Base-by-base conservation (phyloP, 2,329 filamentous ascomycete genomes). In the Botrytis tulipae region DNA sequence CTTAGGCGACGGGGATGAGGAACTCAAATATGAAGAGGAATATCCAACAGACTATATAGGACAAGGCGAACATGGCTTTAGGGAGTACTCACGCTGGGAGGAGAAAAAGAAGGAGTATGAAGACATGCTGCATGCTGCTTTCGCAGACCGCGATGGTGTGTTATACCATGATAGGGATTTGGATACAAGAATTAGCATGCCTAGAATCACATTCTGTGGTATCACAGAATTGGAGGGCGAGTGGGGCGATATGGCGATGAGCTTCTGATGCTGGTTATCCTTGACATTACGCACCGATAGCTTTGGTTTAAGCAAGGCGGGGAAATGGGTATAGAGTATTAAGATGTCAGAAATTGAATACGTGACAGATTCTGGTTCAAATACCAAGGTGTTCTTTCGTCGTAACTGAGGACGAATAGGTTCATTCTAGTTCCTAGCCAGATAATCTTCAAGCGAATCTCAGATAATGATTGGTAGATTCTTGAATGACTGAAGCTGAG, bases 361-460 rank as follows among this genome's bases (percentile, higher is more conserved):
- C 20, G 4, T 48, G 8, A 25, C 46, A 4, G 20, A 25, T 48
- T 48, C 8, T 22, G 4, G 16, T 0, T 1, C 1, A 10, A 25
- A 0, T 48, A 8, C 0, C 3, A 8, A 48, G 20, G 20, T 48
- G 1, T 48, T 10, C 46, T 10, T 0, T 1, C 22, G 4, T 4
- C 0, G 46, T 9, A 22, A 10, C 8, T 10, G 46, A 1, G 10
- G 20, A 48, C 1, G 20, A 1, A 25, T 48, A 4, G 46, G 10
- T 48, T 10, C 4, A 48, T 25, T 48, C 46, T 22, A 22, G 25
- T 4, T 48, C 1, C 20, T 46, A 10, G 46, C 46, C 3, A 48
- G 4, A 25, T 10, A 48, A 48, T 3, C 4, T 4, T 48, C 46
- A 48, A 48, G 46, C 22, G 20, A 10, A 48, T 10, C 20, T 25